Evolutionary conservation across 345 rosid genomes (phyloP).

Genomic region (Camelina neglecta): DNA sequence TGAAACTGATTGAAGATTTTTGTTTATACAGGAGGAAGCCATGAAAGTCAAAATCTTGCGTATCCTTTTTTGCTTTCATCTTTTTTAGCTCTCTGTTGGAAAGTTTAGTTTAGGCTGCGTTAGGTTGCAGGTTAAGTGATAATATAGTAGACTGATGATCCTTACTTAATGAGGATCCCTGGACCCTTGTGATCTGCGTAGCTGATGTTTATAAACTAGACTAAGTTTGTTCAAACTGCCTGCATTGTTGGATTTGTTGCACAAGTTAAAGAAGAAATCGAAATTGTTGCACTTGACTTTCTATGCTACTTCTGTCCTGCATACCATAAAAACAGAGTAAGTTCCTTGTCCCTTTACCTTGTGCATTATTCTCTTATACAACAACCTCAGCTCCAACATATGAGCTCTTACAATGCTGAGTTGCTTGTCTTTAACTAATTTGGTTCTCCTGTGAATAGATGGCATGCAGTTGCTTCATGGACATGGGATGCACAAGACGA

Average conservation of each 20-base stretch:
- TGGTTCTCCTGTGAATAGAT: conserved; percentile 50
- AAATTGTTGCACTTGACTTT: conserved; percentile 46
- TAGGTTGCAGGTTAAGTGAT: conserved; percentile 11
- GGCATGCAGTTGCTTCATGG: conserved; percentile 98
- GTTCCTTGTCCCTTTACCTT: conserved; percentile 31
- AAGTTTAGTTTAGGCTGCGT: not conserved
- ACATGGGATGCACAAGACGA: conserved; percentile 98
- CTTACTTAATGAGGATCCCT: not conserved
- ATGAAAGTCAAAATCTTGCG: conserved; percentile 74
- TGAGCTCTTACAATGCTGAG: conserved; percentile 10
- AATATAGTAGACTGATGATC: not conserved
- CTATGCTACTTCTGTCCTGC: conserved; percentile 11
- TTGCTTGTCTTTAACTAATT: not conserved
- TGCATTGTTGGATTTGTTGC: conserved; percentile 8
- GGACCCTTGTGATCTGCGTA: not conserved
- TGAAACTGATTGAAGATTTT: conserved; percentile 20
- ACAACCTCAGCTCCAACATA: conserved; percentile 6
- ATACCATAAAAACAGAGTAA: conserved; percentile 48
- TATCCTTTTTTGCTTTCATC: conserved; percentile 54
- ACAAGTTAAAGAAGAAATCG: conserved; percentile 15
- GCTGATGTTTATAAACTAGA: not conserved
- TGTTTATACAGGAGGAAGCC: conserved; percentile 43
- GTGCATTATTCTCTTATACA: not conserved
- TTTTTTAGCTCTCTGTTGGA: conserved; percentile 11
- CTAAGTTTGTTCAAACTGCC: conserved; percentile 1